Evolutionary conservation across 495 filamentous ascomycete species (phyloP).

Genomic region (Alectoria sarmentosa): DNA sequence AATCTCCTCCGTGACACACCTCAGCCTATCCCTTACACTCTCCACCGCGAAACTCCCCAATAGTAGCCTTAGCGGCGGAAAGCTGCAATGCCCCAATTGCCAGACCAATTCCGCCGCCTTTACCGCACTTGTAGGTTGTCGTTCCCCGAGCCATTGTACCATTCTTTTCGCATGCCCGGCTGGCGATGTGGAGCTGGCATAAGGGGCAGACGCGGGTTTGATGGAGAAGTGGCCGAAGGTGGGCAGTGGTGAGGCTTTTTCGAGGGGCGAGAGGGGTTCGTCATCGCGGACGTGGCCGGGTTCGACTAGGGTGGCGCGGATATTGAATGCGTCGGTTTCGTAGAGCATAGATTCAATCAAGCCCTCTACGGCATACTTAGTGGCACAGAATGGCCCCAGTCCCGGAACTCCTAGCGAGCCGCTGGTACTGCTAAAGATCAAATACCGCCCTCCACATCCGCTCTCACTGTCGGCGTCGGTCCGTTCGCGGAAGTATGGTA

Average conservation of each 20-base stretch:
- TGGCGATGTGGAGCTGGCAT: conserved; percentile 66
- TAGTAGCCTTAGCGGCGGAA: conserved; percentile 77
- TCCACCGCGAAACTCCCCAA: conserved; percentile 92
- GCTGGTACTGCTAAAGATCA: conserved; percentile 88
- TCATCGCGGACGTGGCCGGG: conserved; percentile 83
- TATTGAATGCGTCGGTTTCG: conserved; percentile 83
- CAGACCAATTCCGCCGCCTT: conserved; percentile 94
- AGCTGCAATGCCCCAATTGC: conserved; percentile 90
- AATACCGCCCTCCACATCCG: conserved; percentile 60
- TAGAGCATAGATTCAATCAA: conserved; percentile 94
- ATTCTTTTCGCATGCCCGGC: conserved; percentile 86
- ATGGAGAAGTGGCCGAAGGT: conserved; percentile 89
- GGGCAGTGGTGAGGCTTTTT: conserved; percentile 40
- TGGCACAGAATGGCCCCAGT: conserved; percentile 88
- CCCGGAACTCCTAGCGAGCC: conserved; percentile 88
- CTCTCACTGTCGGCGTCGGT: conserved; percentile 27
- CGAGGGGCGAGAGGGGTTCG: conserved; percentile 33
- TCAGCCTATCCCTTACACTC: conserved; percentile 80
- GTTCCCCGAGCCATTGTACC: conserved; percentile 90
- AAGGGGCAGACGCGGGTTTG: conserved; percentile 76
- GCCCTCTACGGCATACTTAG: conserved; percentile 93
- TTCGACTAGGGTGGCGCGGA: conserved; percentile 88
- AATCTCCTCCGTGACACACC: conserved; percentile 89
- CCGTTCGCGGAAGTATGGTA: conserved; percentile 75
- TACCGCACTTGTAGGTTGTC: conserved; percentile 85